Evolutionary conservation across 2,329 filamentous ascomycete genomes (phyloP).

Genomic region (Stagonosporopsis rhizophila): DNA sequence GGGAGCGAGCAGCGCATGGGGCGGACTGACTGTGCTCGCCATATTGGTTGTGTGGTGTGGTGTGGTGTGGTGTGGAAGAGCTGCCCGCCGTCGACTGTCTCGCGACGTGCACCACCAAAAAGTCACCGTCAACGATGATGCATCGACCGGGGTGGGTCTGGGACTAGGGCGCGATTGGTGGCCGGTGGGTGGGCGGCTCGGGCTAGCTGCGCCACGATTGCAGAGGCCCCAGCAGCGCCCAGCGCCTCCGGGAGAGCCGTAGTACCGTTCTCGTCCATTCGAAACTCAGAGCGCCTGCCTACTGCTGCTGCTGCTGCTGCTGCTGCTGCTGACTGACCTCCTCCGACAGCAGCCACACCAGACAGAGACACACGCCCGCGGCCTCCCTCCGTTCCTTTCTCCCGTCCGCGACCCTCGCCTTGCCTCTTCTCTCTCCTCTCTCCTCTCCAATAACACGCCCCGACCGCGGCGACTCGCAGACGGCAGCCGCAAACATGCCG

Average conservation of each 20-base stretch:
- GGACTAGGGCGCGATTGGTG: not conserved
- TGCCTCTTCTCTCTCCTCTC: not conserved
- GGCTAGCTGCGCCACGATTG: conserved; percentile 10
- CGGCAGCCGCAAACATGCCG: conserved; percentile 52
- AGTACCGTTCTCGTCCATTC: not conserved
- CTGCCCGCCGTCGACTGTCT: too few relatives aligned
- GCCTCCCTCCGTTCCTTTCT: not conserved
- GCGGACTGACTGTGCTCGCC: conserved; percentile 24
- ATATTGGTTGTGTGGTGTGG: too few relatives aligned
- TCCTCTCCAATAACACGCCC: not conserved
- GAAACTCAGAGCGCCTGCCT: conserved; percentile 6
- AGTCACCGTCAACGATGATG: conserved; percentile 3
- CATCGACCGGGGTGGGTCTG: not conserved
- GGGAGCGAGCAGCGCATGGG: not conserved
- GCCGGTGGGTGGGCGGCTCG: too few relatives aligned
- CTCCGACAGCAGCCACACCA: not conserved
- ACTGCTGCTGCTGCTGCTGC: conserved; percentile 9
- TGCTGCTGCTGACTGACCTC: conserved; percentile 6
- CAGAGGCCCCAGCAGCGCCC: not conserved
- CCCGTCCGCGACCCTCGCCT: not conserved
- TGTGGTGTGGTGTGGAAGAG: conserved; percentile 4
- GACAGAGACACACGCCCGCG: not conserved
- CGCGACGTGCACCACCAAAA: not conserved
- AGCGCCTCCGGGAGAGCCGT: not conserved
- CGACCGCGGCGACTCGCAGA: conserved; percentile 17